Evolutionary conservation across 2,329 filamentous ascomycete genomes (phyloP), one percentile per base, ranked within the genome.

Genomic region (Colletotrichum navitas): DNA sequence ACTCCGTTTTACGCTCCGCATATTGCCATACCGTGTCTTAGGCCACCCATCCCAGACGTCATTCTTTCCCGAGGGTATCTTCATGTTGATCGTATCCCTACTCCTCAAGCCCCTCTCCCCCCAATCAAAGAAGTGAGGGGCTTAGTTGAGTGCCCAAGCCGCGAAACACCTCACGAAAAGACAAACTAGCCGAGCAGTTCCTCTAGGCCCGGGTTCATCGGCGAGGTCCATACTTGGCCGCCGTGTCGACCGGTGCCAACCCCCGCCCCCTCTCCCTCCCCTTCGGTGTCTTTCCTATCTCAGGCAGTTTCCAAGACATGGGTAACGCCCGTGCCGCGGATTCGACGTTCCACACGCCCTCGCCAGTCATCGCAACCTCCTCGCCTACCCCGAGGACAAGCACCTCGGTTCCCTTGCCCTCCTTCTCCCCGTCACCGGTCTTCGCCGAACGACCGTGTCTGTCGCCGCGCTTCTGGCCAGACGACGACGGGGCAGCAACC

Each of bases 341-440:
- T 55, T 72, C 70, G 7, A 72, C 70, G 24, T 75, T 70, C 75
- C 79, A 78, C 16, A 83, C 72, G 1, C 84, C 83, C 18, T 83
- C 82, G 41, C 79, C 80, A 18, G 80, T 83, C 58, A 86, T 76
- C 2, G 79, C 74, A 3, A 86, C 80, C 72, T 85, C 82, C 62
- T 85, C 83, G 21, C 84, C 85, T 32, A 79, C 77, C 0, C 76
- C 78, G 6, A 88, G 76, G 3, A 81, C 80, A 47, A 87, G 70
- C 5, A 85, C 81, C 68, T 84, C 81, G 0, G 85, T 86, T 1
- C 73, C 74, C 14, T 73, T 74, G 26, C 65, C 69, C 39, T 51
- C 51, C 49, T 63, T 52, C 32, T 56, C 68, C 18, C 74, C 61
- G 21, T 14, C 54, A 7, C 43, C 64, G 6, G 60, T 41, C 41